These are phyloP conservation scores for Barbatosphaeria neglecta DNA, from an alignment of 495 filamentous ascomycete genomes.

Conservation along the genomic window DNA sequence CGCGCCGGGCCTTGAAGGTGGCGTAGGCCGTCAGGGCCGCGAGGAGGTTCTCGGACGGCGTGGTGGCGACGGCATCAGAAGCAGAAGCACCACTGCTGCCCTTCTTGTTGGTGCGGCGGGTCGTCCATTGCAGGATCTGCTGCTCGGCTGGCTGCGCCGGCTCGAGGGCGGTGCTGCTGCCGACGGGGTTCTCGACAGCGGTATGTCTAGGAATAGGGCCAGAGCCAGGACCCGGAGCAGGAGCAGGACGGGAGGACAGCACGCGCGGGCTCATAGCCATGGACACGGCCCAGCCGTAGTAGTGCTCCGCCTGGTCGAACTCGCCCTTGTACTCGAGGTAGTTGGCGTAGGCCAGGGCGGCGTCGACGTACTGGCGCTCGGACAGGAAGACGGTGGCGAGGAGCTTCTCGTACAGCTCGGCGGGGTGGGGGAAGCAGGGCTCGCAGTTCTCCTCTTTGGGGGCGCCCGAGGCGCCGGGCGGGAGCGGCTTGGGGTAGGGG, in stretches of 20 bases:
- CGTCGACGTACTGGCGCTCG: slow-evolving; percentile 60
- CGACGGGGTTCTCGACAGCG: slow-evolving; percentile 14
- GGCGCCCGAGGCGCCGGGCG: slow-evolving; percentile 40
- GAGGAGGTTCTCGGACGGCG: slow-evolving; percentile 60
- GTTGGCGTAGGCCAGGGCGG: slow-evolving; percentile 67
- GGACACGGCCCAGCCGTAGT: slow-evolving; percentile 62
- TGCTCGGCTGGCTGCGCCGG: slow-evolving; percentile 42
- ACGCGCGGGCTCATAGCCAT: slow-evolving; percentile 35
- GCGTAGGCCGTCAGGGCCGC: slow-evolving; percentile 64
- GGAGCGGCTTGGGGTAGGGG: slow-evolving; percentile 62
- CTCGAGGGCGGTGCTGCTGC: slow-evolving; percentile 20
- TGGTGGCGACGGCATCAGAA: slow-evolving; percentile 33
- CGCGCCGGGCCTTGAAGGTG: slow-evolving; percentile 58
- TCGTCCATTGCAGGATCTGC: slow-evolving; percentile 37
- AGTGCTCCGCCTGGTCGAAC: slow-evolving; percentile 46
- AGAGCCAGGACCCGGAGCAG: slow-evolving; percentile 31
- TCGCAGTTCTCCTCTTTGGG: slow-evolving; percentile 64
- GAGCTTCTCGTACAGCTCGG: slow-evolving; percentile 65
- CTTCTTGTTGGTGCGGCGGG: slow-evolving; percentile 19
- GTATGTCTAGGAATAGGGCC: slow-evolving; percentile 15
- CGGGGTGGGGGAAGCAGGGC: slow-evolving; percentile 47
- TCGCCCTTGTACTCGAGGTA: slow-evolving; percentile 70
- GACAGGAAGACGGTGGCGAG: slow-evolving; percentile 67
- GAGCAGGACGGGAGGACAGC: neutral
- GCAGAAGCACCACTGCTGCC: no score